Evolutionary conservation across 805 yeast species (phyloP).

Genomic region (Starmerella roubikii): DNA sequence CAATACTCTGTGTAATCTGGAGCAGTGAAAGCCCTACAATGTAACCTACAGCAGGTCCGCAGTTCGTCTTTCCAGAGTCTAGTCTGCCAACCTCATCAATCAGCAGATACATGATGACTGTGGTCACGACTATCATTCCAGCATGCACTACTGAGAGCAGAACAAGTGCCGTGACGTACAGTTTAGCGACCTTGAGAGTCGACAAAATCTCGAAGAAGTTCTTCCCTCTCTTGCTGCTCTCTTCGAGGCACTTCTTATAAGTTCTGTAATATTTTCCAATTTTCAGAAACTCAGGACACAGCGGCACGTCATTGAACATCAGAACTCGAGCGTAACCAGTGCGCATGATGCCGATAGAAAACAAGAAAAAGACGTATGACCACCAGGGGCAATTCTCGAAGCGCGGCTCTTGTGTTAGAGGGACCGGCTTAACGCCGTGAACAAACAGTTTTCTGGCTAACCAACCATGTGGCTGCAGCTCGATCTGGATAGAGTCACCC

Average conservation of each 20-base stretch:
- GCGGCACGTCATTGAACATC: background rate
- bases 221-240: no score
- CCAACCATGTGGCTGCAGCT: conserved; percentile 6
- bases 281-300: background rate
- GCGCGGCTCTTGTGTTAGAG: conserved; percentile 8
- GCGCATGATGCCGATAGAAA: background rate
- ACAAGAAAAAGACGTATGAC: no score
- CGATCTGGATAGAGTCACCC: no score
- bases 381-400: no score
- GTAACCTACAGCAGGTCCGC: conserved; percentile 56
- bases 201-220: no score
- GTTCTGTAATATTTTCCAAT: background rate
- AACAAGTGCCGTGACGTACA: background rate
- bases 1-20: conserved; percentile 34
- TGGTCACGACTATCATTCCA: conserved; percentile 9
- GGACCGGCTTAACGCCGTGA: conserved; percentile 14
- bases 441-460: conserved; percentile 6
- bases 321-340: background rate
- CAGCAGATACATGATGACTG: conserved; percentile 8
- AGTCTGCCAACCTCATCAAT: conserved; percentile 3
- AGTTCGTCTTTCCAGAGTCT: background rate
- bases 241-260: conserved; percentile 2
- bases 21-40: conserved; percentile 53
- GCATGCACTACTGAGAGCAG: background rate
- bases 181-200: no score